These are phyloP conservation scores for Pseudognaphalium luteoalbum DNA, from an alignment of 129 eudicot species.

Conservation along the genomic window DNA sequence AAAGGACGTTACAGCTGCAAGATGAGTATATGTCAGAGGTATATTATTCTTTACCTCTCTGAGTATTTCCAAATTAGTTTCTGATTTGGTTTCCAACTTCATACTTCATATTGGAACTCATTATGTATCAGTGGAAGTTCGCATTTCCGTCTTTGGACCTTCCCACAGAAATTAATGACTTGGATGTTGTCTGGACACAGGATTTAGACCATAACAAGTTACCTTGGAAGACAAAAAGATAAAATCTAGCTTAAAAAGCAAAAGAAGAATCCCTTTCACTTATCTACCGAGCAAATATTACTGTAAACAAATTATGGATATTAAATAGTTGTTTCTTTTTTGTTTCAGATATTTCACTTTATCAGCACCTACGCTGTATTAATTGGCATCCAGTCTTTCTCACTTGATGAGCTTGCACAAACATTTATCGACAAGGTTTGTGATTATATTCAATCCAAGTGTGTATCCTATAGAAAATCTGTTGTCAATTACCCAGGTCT, in stretches of 20 bases:
- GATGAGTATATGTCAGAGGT: conserved; percentile 50
- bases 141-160: conserved; percentile 74
- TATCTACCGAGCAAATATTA: neutral
- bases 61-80: neutral
- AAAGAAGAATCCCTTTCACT: neutral
- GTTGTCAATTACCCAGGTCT: neutral
- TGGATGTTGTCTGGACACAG: conserved; percentile 63
- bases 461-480: conserved; percentile 1
- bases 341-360: conserved; percentile 75
- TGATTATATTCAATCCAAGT: conserved; percentile 16
- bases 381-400: conserved; percentile 59
- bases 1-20: neutral
- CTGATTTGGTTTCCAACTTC: conserved; percentile 6
- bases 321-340: conserved; percentile 20
- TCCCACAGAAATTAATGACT: conserved; percentile 66
- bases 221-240: neutral
- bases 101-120: neutral
- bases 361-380: conserved; percentile 73
- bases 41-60: neutral
- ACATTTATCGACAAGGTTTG: conserved; percentile 82
- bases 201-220: neutral
- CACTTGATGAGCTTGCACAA: conserved; percentile 79
- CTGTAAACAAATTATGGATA: conserved; percentile 6
- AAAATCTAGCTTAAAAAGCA: neutral
- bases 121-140: conserved; percentile 67